Percentiles rank a stretch among this genome's conserved stretches.
Conservation (phyloP, 257 asterid genomes). For the Scutellaria minor region DNA sequence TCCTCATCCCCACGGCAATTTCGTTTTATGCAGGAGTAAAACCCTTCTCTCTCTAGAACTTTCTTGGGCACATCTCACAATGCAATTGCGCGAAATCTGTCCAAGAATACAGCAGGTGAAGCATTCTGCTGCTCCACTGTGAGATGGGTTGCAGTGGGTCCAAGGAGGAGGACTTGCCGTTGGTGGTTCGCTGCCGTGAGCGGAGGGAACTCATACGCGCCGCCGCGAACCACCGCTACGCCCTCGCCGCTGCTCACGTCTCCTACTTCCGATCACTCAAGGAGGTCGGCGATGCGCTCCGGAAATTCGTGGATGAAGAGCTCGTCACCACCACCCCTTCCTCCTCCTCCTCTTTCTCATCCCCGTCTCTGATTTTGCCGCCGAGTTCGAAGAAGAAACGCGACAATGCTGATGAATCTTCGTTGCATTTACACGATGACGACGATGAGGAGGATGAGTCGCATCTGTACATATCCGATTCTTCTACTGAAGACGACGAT, state of each 20-base stretch:
- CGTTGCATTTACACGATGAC: conserved; percentile 43
- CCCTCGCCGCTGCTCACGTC: conserved; percentile 90
- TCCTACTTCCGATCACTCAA: conserved; percentile 80
- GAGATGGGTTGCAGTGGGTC: conserved; percentile 89
- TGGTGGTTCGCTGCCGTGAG: conserved; percentile 87
- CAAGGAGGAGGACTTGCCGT: conserved; percentile 70
- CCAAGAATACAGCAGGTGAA: conserved; percentile 36
- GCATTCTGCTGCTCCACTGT: conserved; percentile 25
- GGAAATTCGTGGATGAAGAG: conserved; percentile 91
- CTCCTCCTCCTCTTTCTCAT: conserved; percentile 63
- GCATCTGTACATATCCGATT: conserved; percentile 66
- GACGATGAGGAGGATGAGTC: conserved; percentile 56
- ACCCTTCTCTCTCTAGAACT: conserved; percentile 19
- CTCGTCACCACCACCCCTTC: conserved; percentile 55
- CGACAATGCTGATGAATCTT: conserved; percentile 42
- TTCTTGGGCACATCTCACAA: conserved; percentile 31
- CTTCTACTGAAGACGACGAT: conserved; percentile 53
- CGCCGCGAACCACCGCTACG: conserved; percentile 89
- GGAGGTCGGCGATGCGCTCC: conserved; percentile 88
- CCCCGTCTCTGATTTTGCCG: conserved; percentile 72
- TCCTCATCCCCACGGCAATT: conserved; percentile 6
- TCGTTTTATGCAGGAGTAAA: neutral
- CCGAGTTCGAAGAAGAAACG: conserved; percentile 48
- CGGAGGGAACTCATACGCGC: conserved; percentile 74
- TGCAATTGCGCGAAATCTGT: conserved; percentile 44